phyloP scores from a whole-genome alignment of 495 filamentous ascomycete genomes.

The Hypoxylon crocopeplum region DNA sequence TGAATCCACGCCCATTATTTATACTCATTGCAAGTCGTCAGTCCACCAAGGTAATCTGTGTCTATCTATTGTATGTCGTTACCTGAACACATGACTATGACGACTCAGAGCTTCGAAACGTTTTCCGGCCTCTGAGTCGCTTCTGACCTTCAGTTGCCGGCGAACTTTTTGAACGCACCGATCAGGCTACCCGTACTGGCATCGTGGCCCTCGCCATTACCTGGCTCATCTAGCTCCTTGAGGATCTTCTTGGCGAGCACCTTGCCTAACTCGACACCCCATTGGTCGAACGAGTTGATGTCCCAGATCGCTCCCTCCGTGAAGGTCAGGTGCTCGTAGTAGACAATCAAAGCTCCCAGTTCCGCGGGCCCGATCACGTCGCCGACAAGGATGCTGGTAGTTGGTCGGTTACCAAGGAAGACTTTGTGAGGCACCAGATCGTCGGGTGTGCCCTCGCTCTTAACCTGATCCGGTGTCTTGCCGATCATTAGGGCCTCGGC shows the following conservation, averaged over 20 bases:
- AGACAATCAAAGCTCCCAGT: conserved; percentile 93
- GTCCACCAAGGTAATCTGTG: neutral
- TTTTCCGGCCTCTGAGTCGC: conserved; percentile 1
- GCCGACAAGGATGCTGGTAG: conserved; percentile 90
- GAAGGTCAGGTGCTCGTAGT: conserved; percentile 98
- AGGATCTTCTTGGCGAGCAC: conserved; percentile 90
- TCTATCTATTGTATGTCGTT: neutral
- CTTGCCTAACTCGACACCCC: conserved; percentile 99
- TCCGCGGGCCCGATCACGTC: conserved; percentile 90
- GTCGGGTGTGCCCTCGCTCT: conserved; percentile 84
- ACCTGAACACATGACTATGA: conserved; percentile 3
- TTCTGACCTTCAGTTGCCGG: conserved; percentile 51
- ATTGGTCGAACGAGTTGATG: conserved; percentile 99
- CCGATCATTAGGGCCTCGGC: conserved; percentile 98
- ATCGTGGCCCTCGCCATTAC: conserved; percentile 77
- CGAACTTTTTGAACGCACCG: conserved; percentile 74
- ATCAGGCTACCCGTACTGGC: conserved; percentile 86
- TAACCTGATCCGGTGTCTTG: conserved; percentile 89
- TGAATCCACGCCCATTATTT: conserved; percentile 1
- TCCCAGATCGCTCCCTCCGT: conserved; percentile 98
- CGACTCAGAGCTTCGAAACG: conserved; percentile 29
- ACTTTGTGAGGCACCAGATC: conserved; percentile 96
- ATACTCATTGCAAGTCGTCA: neutral
- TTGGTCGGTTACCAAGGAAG: conserved; percentile 96
- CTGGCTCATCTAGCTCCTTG: conserved; percentile 75